Conservation (phyloP, 495 filamentous ascomycete genomes). For the Neurospora sp. region DNA sequence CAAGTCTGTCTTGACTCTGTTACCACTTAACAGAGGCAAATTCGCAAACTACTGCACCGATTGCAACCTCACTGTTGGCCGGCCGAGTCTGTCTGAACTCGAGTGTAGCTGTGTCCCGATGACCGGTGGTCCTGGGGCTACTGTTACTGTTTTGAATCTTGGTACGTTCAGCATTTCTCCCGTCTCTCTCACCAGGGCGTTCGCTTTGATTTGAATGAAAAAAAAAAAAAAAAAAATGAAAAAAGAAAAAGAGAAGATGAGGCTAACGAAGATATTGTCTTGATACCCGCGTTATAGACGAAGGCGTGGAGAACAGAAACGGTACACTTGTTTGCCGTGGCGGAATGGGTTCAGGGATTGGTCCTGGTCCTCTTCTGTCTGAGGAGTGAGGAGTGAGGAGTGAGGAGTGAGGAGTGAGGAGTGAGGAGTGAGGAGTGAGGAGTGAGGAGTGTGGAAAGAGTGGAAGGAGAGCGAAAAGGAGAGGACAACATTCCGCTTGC, state of each 20-base stretch:
- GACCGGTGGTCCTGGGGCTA: neutral
- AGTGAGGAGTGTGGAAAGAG: neutral
- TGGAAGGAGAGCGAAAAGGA: neutral
- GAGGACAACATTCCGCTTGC: neutral
- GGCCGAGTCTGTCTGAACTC: neutral
- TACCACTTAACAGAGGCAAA: conserved; percentile 8
- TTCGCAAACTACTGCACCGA: conserved; percentile 12
- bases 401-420: neutral
- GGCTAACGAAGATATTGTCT: neutral
- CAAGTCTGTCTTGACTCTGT: neutral
- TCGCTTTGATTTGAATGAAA: neutral
- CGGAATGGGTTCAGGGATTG: neutral
- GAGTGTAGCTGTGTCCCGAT: conserved; percentile 5
- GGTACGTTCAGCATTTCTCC: neutral
- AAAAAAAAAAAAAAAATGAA: too few relatives aligned
- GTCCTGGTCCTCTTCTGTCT: neutral
- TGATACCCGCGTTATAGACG: conserved; percentile 6
- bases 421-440: neutral
- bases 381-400: neutral
- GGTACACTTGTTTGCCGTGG: conserved; percentile 11
- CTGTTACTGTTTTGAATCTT: conserved; percentile 1
- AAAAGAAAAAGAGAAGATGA: neutral
- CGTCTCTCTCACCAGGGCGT: neutral
- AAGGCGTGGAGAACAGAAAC: conserved; percentile 14
- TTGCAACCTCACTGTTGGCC: conserved; percentile 1